Base-by-base conservation (phyloP, 164 flowering plant genomes). In the Nymphaea thermarum region DNA sequence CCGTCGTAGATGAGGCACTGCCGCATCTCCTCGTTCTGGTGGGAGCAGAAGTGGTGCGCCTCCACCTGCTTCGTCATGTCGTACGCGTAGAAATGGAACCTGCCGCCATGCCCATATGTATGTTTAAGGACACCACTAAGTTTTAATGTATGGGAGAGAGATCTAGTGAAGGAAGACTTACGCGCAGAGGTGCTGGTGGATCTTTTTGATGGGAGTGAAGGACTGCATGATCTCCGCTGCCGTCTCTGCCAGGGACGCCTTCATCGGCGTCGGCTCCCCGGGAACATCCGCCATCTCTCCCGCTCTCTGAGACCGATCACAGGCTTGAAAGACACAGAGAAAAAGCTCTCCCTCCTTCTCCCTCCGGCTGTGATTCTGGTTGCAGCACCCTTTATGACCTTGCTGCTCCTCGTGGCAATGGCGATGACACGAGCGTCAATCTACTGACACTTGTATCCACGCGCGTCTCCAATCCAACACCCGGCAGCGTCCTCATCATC, bases 151-250 rank as follows among this genome's bases (percentile, higher is more conserved):
- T 41, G 10, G 44, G 42, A 16, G 51, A 14, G 67, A 44, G 6
- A 43, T 45, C 43, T 18, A 15, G 63, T 5, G 36, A 12, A 36
- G 41, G 59, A 17, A 6, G 25, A 18, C 68, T 44, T 80, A 92
- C 91, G 95, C 96, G 96, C 98, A 93, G 74, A 89, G 92, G 72
- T 93, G 98, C 71, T 93, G 96, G 66, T 93, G 98, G 78, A 93
- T 89, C 62, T 80, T 75, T 78, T 89, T 93, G 71, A 86, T 66
- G 63, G 96, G 96, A 42, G 74, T 82, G 65, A 93, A 90, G 75
- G 78, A 65, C 73, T 93, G 96, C 41, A 93, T 71, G 65, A 84
- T 81, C 55, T 88, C 74, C 5, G 91, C 74, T 44, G 89, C 90
- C 3, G 82, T 83, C 75, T 93, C 98, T 4, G 86, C 71, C 66